Conservation (phyloP, 352 stramenopile species). For the Phytophthora cactorum region DNA sequence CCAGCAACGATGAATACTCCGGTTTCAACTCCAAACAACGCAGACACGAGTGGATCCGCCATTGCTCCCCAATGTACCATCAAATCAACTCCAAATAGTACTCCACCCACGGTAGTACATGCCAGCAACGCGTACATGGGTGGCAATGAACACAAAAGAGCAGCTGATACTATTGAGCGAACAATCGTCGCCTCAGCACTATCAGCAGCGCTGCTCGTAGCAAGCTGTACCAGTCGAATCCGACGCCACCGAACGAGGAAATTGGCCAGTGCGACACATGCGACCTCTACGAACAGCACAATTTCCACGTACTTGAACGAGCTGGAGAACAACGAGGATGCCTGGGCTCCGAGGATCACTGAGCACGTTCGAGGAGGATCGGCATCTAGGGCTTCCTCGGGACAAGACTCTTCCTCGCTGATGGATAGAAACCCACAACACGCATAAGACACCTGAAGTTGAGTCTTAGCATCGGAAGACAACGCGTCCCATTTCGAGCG, state of each 20-base stretch:
- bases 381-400: slow-evolving; percentile 53
- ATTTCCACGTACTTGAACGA: slow-evolving; percentile 48
- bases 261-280: slow-evolving; percentile 47
- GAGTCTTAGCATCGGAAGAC: slow-evolving; percentile 15
- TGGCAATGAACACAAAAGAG: slow-evolving; percentile 49
- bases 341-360: slow-evolving; percentile 30
- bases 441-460: slow-evolving; percentile 50
- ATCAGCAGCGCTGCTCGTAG: slow-evolving; percentile 9
- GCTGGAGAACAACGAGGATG: slow-evolving; percentile 38
- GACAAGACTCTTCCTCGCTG: slow-evolving; percentile 43
- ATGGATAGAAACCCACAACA: slow-evolving; percentile 61
- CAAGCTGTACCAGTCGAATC: slow-evolving; percentile 50
- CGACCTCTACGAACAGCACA: slow-evolving; percentile 44
- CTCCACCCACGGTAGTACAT: slow-evolving; percentile 27
- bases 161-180: slow-evolving; percentile 34
- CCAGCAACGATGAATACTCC: slow-evolving; percentile 29
- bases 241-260: slow-evolving; percentile 59
- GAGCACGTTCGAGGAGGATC: slow-evolving; percentile 50
- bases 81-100: slow-evolving; percentile 52
- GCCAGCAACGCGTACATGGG: slow-evolving; percentile 40
- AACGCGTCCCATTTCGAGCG: slow-evolving; percentile 40
- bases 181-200: slow-evolving; percentile 37
- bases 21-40: slow-evolving; percentile 52
- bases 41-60: slow-evolving; percentile 38
- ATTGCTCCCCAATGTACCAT: slow-evolving; percentile 45